phyloP scores from a whole-genome alignment of 2,329 filamentous ascomycete species.

The Hypoxylon sp. region DNA sequence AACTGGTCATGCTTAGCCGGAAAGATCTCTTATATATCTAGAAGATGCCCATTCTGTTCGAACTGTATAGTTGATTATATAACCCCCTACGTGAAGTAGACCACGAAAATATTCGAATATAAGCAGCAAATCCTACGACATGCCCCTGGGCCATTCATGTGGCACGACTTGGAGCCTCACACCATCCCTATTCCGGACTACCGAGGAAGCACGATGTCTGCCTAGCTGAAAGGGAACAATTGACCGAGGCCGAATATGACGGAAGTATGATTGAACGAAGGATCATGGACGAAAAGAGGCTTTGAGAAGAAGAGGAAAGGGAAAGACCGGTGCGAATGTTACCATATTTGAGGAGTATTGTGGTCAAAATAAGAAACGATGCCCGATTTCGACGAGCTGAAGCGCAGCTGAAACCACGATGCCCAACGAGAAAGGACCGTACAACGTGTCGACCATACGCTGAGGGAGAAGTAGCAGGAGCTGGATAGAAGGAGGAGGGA shows the following conservation, averaged over 20 bases:
- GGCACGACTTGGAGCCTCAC: constrained; percentile 25
- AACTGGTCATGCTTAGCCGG: constrained; percentile 11
- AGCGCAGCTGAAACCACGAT: background rate
- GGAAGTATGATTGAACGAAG: background rate
- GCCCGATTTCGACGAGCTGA: constrained; percentile 7
- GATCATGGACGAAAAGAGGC: background rate
- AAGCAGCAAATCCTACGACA: background rate
- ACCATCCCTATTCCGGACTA: constrained; percentile 17
- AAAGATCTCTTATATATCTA: constrained; percentile 26
- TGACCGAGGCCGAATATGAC: constrained; percentile 2
- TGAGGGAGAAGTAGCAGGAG: background rate
- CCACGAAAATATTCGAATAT: background rate
- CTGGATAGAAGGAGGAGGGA: background rate
- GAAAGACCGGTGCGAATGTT: constrained; percentile 16
- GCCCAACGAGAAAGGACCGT: background rate
- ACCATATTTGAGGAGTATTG: constrained; percentile 7
- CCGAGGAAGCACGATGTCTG: constrained; percentile 7
- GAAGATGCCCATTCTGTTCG: constrained; percentile 8
- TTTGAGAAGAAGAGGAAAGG: background rate
- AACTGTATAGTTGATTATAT: background rate
- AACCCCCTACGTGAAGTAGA: background rate
- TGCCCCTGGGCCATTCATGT: constrained; percentile 11
- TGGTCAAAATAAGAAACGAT: constrained; percentile 2
- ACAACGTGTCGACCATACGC: background rate
- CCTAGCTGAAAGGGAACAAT: background rate